A percentile compares a stretch with the other conserved stretches of the same genome.
Conservation (phyloP, 169 alveolate species). For the Cryptosporidium sp. region DNA sequence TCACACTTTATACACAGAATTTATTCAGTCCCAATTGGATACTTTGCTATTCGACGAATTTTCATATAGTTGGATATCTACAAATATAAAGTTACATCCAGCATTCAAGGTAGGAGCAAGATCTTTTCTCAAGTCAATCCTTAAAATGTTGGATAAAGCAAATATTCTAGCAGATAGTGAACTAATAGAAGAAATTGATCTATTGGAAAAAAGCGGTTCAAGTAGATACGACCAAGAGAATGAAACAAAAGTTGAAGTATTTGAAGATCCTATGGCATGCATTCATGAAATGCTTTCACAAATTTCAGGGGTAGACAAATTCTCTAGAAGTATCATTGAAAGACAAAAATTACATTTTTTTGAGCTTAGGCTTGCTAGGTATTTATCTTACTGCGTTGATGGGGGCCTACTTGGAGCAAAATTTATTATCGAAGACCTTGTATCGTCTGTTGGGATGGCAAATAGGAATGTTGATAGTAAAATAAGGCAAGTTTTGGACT, state of each 20-base stretch:
- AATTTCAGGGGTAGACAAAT: constrained; percentile 48
- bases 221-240: constrained; percentile 30
- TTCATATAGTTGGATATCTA: constrained; percentile 64
- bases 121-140: constrained; percentile 47
- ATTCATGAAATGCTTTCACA: constrained; percentile 70
- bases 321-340: constrained; percentile 35
- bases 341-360: constrained; percentile 39
- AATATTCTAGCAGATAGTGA: constrained; percentile 48
- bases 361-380: constrained; percentile 69
- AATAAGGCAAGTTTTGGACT: constrained; percentile 63
- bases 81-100: constrained; percentile 56
- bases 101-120: constrained; percentile 50
- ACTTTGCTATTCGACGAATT: constrained; percentile 59
- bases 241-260: constrained; percentile 27
- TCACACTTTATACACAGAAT: constrained; percentile 51
- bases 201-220: constrained; percentile 57
- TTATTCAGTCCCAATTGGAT: constrained; percentile 61
- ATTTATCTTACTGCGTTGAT: constrained; percentile 63
- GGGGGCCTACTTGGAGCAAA: constrained; percentile 73
- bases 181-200: constrained; percentile 54
- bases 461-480: constrained; percentile 32
- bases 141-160: constrained; percentile 42
- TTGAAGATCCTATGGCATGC: constrained; percentile 72
- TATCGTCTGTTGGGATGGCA: constrained; percentile 56
- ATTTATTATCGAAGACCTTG: constrained; percentile 53